Evolutionary conservation across 2,329 filamentous ascomycete species (phyloP), one percentile per base, ranked within the genome.

Genomic region (Metarhizium album): DNA sequence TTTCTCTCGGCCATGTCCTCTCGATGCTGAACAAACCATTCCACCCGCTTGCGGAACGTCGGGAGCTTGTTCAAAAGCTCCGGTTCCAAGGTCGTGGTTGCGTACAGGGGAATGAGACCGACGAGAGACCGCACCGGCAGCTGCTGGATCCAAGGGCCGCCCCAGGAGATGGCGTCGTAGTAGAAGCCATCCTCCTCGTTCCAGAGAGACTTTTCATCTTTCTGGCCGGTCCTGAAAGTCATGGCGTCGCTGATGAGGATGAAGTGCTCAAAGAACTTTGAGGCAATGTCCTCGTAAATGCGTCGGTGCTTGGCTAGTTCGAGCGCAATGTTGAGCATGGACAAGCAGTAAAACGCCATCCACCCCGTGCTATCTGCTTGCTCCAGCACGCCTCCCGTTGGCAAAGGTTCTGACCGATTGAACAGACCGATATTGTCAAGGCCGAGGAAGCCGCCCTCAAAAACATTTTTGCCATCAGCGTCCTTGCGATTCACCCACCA

Each of bases 401-500:
- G 91, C 38, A 97, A 72, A 24, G 93, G 90, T 66, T 97, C 91
- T 0, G 91, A 97, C 45, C 91, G 86, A 69, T 97, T 97, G 79
- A 97, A 97, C 35, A 97, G 72, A 49, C 93, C 93, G 66, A 97
- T 97, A 65, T 97, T 97, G 78, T 97, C 91, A 48, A 97, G 74
- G 45, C 91, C 91, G 7, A 97, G 74, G 75, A 97, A 97, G 42
- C 91, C 91, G 58, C 91, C 93, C 64, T 97, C 93, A 59, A 97
- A 97, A 27, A 97, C 86, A 62, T 97, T 96, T 73, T 97, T 97
- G 61, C 90, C 91, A 9, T 95, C 88, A 11, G 79, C 78, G 61
- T 97, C 91, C 69, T 97, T 97, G 52, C 91, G 86, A 66, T 97
- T 97, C 20, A 96, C 91, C 91, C 91, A 97, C 93, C 93, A 97